Base-by-base conservation (phyloP, 139 green algal species). In the Tetratostichococcus sp. region DNA sequence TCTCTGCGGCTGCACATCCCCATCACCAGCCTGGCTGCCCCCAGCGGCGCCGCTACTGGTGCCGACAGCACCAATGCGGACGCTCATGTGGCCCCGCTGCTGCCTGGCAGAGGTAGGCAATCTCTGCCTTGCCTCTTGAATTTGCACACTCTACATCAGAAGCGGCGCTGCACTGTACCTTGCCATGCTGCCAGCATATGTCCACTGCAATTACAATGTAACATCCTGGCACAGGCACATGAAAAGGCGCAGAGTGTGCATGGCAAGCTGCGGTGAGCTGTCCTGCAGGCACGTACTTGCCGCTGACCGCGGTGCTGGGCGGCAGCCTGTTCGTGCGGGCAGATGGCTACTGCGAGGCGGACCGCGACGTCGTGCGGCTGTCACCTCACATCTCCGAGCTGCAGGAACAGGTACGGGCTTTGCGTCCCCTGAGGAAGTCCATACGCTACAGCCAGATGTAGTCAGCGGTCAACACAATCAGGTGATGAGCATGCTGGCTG, bases 291-390 rank as follows among this genome's bases (percentile, higher is more conserved):
- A 74, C 79, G 26, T 95, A 92, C 74, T 76, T 96, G 35, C 90
- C 91, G 17, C 70, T 93, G 35, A 82, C 88, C 25, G 89, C 90
- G 5, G 88, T 86, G 65, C 79, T 96, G 50, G 85, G 81, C 2
- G 91, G 90, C 30, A 68, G 83, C 30, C 82, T 96, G 74, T 93
- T 87, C 75, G 70, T 94, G 70, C 73, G 82, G 65, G 84, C 91
- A 16, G 67, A 77, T 1, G 80, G 80, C 1, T 90, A 86, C 70
- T 21, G 71, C 43, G 78, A 92, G 43, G 78, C 87, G 2, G 31
- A 81, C 25, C 85, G 91, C 34, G 91, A 96, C 67, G 90, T 94
- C 1, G 78, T 96, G 23, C 83, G 85, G 25, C 82, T 95, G 21
- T 77, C 2, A 17, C 69, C 82, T 1, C 14, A 77, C 30, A 75